Conservation (phyloP, 495 filamentous ascomycete genomes). For the Cladorrhinum samala region DNA sequence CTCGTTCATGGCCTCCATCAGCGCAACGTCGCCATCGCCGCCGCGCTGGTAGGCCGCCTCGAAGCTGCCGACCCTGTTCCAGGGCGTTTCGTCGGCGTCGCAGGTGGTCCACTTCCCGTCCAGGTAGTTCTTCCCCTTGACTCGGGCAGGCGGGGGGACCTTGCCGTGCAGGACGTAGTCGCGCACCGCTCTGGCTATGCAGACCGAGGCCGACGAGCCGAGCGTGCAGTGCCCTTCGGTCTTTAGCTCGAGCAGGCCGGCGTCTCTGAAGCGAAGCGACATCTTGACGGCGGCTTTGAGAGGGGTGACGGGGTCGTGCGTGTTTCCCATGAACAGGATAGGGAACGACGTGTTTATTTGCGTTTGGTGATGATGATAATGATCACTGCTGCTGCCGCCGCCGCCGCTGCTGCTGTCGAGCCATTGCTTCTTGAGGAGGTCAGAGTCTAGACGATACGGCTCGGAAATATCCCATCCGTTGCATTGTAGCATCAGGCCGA, state of each 20-base stretch:
- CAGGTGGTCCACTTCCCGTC: conserved; percentile 37
- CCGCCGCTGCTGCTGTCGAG: no score
- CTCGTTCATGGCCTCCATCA: not conserved
- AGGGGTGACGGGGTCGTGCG: conserved; percentile 56
- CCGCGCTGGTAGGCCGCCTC: not conserved
- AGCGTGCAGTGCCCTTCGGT: conserved; percentile 40
- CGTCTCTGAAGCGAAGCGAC: conserved; percentile 40
- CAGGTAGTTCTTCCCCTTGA: conserved; percentile 17
- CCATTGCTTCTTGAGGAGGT: not conserved
- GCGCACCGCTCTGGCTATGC: conserved; percentile 31
- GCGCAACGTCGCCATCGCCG: not conserved
- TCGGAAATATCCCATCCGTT: conserved; percentile 34
- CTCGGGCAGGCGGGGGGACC: conserved; percentile 33
- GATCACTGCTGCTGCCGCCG: not conserved
- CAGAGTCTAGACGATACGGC: not conserved
- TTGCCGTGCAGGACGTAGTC: conserved; percentile 37
- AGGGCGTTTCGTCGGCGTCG: conserved; percentile 32
- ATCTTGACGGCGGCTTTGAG: conserved; percentile 46
- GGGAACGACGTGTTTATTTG: conserved; percentile 49
- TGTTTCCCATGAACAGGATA: conserved; percentile 55
- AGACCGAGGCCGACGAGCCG: conserved; percentile 28
- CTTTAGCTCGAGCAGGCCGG: conserved; percentile 41
- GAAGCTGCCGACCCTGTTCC: conserved; percentile 1
- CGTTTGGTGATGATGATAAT: not conserved
- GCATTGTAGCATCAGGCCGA: conserved; percentile 35